Percentiles rank a stretch among this genome's conserved stretches.
phyloP scores from a whole-genome alignment of 139 green algal genomes.

The Asterochloris sp. region DNA sequence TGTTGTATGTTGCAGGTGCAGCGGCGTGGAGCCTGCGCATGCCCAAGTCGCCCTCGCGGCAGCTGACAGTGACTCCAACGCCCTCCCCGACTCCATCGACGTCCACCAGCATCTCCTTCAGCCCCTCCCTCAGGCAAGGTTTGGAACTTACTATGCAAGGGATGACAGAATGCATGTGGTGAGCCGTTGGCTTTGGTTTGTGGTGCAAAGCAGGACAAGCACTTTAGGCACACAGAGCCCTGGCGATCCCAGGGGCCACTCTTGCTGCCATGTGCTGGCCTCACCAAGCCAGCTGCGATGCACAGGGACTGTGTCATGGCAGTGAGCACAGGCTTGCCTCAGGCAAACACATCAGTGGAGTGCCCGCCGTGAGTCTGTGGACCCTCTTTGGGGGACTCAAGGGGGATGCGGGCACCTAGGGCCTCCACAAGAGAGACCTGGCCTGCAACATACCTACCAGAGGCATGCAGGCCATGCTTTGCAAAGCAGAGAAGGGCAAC shows the following conservation, averaged over 20 bases:
- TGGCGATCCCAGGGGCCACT: too few species aligned
- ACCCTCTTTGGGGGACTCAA: too few species aligned
- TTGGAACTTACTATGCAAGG: background rate
- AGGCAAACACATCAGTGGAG: too few species aligned
- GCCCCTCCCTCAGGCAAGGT: constrained; percentile 1
- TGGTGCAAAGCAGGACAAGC: background rate
- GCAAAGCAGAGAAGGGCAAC: background rate
- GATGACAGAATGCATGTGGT: background rate
- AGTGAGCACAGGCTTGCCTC: too few species aligned
- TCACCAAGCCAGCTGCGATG: background rate
- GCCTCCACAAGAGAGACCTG: too few species aligned
- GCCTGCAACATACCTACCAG: too few species aligned
- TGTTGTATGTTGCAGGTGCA: background rate
- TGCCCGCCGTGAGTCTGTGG: too few species aligned
- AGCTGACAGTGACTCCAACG: background rate
- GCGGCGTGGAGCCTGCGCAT: background rate
- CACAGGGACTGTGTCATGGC: background rate
- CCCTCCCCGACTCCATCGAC: constrained; percentile 1
- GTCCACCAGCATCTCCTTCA: constrained; percentile 5
- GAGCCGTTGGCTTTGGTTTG: background rate
- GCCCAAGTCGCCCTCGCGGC: background rate
- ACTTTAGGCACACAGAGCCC: background rate
- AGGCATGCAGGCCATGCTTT: background rate
- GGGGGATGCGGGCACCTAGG: too few species aligned
- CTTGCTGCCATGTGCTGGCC: too few species aligned